These are phyloP conservation scores for Aechmea fasciata DNA, from an alignment of 176 grass and related monocot species.

Conservation along the genomic window DNA sequence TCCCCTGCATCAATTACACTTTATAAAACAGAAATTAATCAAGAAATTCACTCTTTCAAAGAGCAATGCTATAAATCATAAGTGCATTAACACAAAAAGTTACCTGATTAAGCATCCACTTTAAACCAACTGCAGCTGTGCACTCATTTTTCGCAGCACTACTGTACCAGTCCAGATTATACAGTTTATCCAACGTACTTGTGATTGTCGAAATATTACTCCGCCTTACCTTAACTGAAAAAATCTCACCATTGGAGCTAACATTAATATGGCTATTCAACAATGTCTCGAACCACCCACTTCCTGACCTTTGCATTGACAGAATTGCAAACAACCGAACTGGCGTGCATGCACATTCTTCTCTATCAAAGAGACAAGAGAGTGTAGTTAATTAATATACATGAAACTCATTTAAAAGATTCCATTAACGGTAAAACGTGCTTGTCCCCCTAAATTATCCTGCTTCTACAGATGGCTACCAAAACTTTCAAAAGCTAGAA, in stretches of 20 bases:
- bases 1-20: too few relatives aligned
- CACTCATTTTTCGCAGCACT: constrained; percentile 97
- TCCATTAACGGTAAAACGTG: background rate
- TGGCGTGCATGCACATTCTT: constrained; percentile 73
- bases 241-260: constrained; percentile 92
- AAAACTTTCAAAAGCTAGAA: too few relatives aligned
- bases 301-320: constrained; percentile 96
- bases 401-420: background rate
- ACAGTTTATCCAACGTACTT: constrained; percentile 57
- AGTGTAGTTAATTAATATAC: background rate
- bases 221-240: constrained; percentile 72
- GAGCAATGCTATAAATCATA: too few relatives aligned
- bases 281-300: constrained; percentile 90
- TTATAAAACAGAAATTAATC: too few relatives aligned
- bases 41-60: too few relatives aligned
- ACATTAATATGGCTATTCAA: constrained; percentile 86
- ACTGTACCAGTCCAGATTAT: constrained; percentile 94
- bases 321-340: constrained; percentile 91
- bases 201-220: constrained; percentile 55
- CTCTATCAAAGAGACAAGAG: constrained; percentile 38
- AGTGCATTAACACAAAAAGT: background rate
- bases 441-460: background rate
- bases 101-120: constrained; percentile 99
- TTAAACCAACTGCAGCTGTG: constrained; percentile 68
- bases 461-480: too few relatives aligned